Evolutionary conservation across 2,329 filamentous ascomycete species (phyloP).

Genomic region (Cordyceps militaris): DNA sequence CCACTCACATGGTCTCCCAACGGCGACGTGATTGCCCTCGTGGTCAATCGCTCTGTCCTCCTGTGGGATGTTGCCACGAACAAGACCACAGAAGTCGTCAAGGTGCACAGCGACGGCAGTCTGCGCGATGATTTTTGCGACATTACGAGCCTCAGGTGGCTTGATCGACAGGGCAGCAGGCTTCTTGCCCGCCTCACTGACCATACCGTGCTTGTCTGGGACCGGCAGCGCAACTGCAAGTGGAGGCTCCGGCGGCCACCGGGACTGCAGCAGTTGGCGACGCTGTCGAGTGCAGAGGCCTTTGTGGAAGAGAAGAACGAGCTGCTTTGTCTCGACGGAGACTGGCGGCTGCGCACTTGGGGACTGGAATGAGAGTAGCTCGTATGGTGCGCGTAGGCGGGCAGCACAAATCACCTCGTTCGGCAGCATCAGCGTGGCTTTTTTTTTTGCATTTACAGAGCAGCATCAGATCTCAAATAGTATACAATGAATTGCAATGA

Average conservation of each 20-base stretch:
- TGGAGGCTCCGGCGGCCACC: conserved; percentile 3
- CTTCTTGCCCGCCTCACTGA: conserved; percentile 5
- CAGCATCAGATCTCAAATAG: no score
- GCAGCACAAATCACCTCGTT: background rate
- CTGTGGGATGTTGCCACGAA: conserved; percentile 1
- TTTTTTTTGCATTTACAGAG: background rate
- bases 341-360: conserved; percentile 6
- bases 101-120: background rate
- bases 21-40: background rate
- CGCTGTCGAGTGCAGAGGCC: background rate
- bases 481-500: background rate
- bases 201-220: conserved; percentile 1
- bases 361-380: background rate
- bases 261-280: background rate
- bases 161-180: background rate
- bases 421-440: background rate
- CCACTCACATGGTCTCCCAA: conserved; percentile 3
- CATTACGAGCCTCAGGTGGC: conserved; percentile 3
- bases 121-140: conserved; percentile 1
- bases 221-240: background rate
- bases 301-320: conserved; percentile 2
- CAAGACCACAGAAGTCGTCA: background rate
- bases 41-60: background rate
- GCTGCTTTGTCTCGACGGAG: conserved; percentile 4
- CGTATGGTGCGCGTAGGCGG: background rate